Evolutionary conservation across 371 early-diverging fungal species (phyloP).

Genomic region (Mucor lusitanicus): DNA sequence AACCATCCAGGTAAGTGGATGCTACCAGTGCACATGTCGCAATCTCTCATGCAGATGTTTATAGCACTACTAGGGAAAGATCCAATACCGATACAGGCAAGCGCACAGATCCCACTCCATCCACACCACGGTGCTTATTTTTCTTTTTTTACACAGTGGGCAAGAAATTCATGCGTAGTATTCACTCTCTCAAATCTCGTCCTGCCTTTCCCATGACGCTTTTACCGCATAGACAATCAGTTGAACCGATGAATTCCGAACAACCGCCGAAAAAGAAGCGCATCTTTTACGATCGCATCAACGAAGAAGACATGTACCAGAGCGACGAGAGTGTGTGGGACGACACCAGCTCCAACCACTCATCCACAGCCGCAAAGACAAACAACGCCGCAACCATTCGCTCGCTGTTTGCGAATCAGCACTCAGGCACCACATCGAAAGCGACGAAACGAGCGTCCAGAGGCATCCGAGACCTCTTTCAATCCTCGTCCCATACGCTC

Average conservation of each 20-base stretch:
- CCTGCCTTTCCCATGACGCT: constrained; percentile 16
- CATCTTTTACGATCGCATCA: background rate
- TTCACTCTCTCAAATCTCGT: constrained; percentile 17
- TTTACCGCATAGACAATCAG: constrained; percentile 9
- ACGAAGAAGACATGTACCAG: background rate
- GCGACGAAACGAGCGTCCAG: background rate
- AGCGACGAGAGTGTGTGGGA: background rate
- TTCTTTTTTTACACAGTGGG: background rate
- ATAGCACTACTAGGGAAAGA: background rate
- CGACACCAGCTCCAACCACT: background rate
- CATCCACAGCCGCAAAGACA: background rate
- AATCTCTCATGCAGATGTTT: background rate
- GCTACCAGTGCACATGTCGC: background rate
- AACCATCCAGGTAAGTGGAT: background rate
- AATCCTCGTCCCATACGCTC: background rate
- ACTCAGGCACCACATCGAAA: background rate
- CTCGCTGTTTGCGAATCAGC: background rate
- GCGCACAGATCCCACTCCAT: background rate
- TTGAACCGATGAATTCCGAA: constrained; percentile 17
- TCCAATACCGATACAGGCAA: constrained; percentile 7
- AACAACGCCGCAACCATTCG: background rate
- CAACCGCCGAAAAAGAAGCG: constrained; percentile 18
- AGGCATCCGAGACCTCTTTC: constrained; percentile 15
- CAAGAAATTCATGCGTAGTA: constrained; percentile 15
- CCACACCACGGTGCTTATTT: background rate